These are phyloP conservation scores for Funneliformis mosseae DNA, from an alignment of 192 early-diverging fungal species.

Conservation along the genomic window DNA sequence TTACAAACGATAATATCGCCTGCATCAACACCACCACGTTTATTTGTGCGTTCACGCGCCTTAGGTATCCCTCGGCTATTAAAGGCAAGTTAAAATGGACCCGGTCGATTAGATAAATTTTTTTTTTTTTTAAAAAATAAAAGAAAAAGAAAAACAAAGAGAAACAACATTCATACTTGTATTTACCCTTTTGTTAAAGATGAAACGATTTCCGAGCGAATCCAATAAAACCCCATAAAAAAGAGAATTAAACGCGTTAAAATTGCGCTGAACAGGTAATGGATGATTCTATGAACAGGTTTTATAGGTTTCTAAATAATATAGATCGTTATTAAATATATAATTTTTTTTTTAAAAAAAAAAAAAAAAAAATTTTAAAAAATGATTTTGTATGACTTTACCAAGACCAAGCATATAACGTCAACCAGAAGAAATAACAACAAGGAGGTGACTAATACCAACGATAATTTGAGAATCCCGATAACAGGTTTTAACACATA, in stretches of 20 bases:
- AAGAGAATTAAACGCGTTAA: constrained; percentile 63
- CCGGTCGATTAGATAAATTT: neutral
- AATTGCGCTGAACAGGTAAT: constrained; percentile 39
- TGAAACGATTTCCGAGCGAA: constrained; percentile 63
- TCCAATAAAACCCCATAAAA: constrained; percentile 75
- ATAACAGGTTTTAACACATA: constrained; percentile 51
- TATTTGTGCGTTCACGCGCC: constrained; percentile 34
- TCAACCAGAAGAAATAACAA: constrained; percentile 51
- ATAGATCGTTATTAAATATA: neutral
- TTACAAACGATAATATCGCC: constrained; percentile 84
- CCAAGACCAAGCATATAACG: constrained; percentile 48
- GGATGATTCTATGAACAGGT: constrained; percentile 44
- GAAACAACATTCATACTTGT: neutral
- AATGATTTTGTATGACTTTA: constrained; percentile 23
- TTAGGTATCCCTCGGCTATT: constrained; percentile 36
- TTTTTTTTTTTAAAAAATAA: neutral
- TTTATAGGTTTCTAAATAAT: constrained; percentile 36
- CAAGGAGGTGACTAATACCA: constrained; percentile 40
- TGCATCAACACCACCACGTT: constrained; percentile 36
- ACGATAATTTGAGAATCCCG: constrained; percentile 45
- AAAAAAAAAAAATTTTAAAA: too few relatives aligned
- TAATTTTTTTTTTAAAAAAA: neutral
- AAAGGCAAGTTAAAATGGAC: neutral
- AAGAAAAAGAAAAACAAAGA: too few relatives aligned
- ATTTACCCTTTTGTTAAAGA: constrained; percentile 65